Evolutionary conservation across 768 basidiomycete species (phyloP), one percentile per base, ranked within the genome.

Genomic region (Xerocomellus chrysenteron): DNA sequence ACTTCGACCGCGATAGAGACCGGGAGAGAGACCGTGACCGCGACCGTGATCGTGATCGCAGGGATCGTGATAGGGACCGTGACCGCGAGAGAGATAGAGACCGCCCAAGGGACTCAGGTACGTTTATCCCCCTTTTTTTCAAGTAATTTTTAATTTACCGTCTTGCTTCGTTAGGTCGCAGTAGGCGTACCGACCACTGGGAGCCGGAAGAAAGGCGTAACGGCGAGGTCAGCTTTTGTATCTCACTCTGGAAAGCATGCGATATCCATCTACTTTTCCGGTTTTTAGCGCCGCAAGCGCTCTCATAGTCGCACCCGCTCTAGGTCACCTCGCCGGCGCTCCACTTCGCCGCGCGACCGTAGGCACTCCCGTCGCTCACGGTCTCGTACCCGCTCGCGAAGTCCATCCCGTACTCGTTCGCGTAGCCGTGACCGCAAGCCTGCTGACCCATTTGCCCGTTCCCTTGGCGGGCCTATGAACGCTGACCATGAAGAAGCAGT

Each of bases 401-500:
- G 76, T 33, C 77, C 78, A 39, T 80, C 80, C 17, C 76, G 80
- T 30, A 77, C 75, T 55, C 80, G 81, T 50, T 75, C 73, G 39
- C 76, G 78, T 32, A 86, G 84, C 64, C 80, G 87, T 52, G 82
- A 84, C 58, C 80, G 81, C 61, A 84, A 83, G 69, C 64, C 80
- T 48, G 71, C 78, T 5, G 90, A 90, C 59, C 70, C 86, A 7
- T 89, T 92, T 65, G 75, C 88, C 9, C 87, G 87, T 58, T 92
- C 90, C 9, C 85, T 93, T 36, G 90, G 91, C 13, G 90, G 91
- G 1, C 92, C 91, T 3, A 91, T 93, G 82, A 93, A 94, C 62
- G 92, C 92, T 26, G 84, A 87, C 24, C 89, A 92, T 62, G 92
- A 95, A 78, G 95, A 97, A 69, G 96, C 96, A 16, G 86, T 87